These are phyloP conservation scores for Isatis lusitanica DNA, from an alignment of 441 rosid genomes.

Conservation along the genomic window DNA sequence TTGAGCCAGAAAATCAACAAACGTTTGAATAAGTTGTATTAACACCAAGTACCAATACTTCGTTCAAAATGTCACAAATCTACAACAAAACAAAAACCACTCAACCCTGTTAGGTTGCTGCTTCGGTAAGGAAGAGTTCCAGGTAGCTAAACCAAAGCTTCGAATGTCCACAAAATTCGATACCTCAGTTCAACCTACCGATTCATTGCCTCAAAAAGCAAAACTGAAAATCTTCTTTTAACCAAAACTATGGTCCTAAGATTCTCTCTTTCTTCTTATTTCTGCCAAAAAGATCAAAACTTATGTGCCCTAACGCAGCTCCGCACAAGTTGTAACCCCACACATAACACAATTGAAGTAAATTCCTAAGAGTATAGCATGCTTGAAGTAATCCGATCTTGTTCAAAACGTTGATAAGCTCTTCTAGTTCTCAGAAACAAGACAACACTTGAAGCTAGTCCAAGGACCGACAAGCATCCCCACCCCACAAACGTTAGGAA, in stretches of 20 bases:
- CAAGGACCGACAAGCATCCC: constrained; percentile 79
- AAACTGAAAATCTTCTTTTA: neutral
- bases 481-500: constrained; percentile 77
- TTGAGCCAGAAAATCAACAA: too few species aligned
- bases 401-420: constrained; percentile 78
- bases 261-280: constrained; percentile 6
- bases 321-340: neutral
- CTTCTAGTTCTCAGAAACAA: constrained; percentile 78
- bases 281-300: constrained; percentile 12
- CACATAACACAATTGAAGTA: neutral
- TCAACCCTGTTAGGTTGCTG: neutral
- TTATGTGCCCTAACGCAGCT: neutral
- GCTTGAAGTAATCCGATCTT: constrained; percentile 47
- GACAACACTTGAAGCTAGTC: constrained; percentile 60
- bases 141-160: neutral
- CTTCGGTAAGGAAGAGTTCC: neutral
- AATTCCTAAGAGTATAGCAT: constrained; percentile 22
- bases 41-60: neutral
- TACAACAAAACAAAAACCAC: neutral
- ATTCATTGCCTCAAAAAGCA: neutral
- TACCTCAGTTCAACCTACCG: neutral
- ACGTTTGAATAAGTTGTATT: too few species aligned
- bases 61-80: neutral
- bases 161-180: neutral
- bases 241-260: neutral